Evolutionary conservation across 352 stramenopile species (phyloP).

Genomic region (Globisporangium barbulae): DNA sequence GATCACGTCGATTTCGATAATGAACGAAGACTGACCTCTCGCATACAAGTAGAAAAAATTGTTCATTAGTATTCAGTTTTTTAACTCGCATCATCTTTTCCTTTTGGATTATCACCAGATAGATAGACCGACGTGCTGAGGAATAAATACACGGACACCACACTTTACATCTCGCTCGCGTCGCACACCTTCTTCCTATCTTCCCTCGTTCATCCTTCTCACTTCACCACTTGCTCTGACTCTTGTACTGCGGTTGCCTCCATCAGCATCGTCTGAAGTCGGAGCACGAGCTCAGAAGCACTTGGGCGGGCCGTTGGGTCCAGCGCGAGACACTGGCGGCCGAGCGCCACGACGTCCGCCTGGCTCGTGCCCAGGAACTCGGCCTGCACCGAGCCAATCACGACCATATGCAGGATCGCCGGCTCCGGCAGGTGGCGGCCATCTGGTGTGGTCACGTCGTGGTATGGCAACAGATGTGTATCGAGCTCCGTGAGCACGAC

Average conservation of each 20-base stretch:
- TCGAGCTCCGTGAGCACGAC: constrained; percentile 57
- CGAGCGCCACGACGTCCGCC: constrained; percentile 24
- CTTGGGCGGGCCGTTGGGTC: constrained; percentile 25
- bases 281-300: constrained; percentile 9
- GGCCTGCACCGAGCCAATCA: constrained; percentile 27
- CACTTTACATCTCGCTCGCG: no score
- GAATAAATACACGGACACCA: not conserved
- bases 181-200: not conserved
- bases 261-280: not conserved
- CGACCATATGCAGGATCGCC: constrained; percentile 31
- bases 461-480: constrained; percentile 27
- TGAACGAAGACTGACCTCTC: no score
- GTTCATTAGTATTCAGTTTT: no score
- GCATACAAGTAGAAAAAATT: no score
- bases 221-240: not conserved
- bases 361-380: constrained; percentile 23
- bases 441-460: constrained; percentile 22
- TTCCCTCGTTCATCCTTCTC: not conserved
- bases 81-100: no score
- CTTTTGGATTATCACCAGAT: no score
- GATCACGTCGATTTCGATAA: no score
- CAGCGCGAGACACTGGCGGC: constrained; percentile 23
- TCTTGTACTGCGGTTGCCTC: not conserved
- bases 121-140: not conserved
- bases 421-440: constrained; percentile 22